phyloP scores from a whole-genome alignment of 768 basidiomycete genomes.

The Pilatotrama ljubarskyi region DNA sequence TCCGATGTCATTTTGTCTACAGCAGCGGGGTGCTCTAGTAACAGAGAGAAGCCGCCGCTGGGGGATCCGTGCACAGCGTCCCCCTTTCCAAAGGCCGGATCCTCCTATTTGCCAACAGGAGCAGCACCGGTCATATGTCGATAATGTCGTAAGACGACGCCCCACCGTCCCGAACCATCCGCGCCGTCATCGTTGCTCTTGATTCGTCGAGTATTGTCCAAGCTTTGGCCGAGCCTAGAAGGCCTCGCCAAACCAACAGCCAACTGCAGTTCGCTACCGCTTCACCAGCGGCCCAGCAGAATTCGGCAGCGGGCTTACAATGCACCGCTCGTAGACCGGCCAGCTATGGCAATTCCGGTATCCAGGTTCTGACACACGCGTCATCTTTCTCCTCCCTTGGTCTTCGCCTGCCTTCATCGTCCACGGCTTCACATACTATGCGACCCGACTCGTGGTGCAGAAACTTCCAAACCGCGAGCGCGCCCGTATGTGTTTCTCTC shows the following conservation, averaged over 20 bases:
- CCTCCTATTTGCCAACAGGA: not conserved
- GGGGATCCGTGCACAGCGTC: not conserved
- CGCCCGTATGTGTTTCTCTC: not conserved
- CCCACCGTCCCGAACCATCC: slow-evolving; percentile 12
- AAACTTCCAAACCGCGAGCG: slow-evolving; percentile 4
- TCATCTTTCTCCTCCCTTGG: slow-evolving; percentile 2
- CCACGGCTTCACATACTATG: slow-evolving; percentile 9
- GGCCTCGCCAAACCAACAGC: not conserved
- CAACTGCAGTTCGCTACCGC: not conserved
- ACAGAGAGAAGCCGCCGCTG: slow-evolving; percentile 1
- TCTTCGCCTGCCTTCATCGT: slow-evolving; percentile 15
- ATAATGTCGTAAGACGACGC: slow-evolving; percentile 17
- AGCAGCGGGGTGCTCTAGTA: not conserved
- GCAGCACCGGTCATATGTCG: not conserved
- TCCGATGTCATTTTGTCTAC: not conserved
- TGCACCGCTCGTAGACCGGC: not conserved
- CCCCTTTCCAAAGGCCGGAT: not conserved
- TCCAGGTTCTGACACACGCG: not conserved
- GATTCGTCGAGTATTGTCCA: not conserved
- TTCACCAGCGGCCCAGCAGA: not conserved
- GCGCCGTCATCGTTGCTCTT: not conserved
- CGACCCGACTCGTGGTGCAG: not conserved
- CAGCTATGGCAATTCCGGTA: slow-evolving; percentile 1
- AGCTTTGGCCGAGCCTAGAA: slow-evolving; percentile 10
- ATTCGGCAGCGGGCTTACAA: not conserved